Base-by-base conservation (phyloP, 768 basidiomycete species). In the Mycena capillaripes region DNA sequence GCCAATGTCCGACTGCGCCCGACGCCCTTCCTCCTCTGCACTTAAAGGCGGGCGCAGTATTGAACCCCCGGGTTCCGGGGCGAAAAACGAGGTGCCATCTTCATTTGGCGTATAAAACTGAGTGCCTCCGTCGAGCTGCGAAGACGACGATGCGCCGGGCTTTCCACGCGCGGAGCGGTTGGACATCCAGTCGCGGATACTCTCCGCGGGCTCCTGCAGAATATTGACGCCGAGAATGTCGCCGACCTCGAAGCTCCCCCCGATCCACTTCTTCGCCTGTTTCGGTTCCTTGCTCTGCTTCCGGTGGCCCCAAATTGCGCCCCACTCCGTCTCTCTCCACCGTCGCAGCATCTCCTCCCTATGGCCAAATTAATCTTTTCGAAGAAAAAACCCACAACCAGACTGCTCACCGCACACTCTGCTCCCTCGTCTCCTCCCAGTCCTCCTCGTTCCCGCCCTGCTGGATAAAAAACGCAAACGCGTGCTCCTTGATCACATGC, bases 201-300 rank as follows among this genome's bases (percentile, higher is more conserved):
- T 75, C 59, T 70, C 66, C 8, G 76, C 77, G 44, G 78, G 77
- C 53, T 83, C 83, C 52, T 87, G 82, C 58, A 92, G 82, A 36
- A 93, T 82, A 71, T 90, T 88, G 60, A 95, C 86, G 14, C 93
- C 95, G 42, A 95, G 83, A 71, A 96, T 86, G n/a, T 86, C 86
- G 3, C 95, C 95, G 42, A 96, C 85, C 76, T 94, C 92, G 72
- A 96, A 96, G 70, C 90, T 93, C 27, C 85, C 86, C 30, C 95
- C 93, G 32, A 93, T 86, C 93, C 93, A 95, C 25, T 81, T 84
- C 17, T 78, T 81, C 19, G 74, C 65, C 40, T 74, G 78, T 57
- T 74, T 77, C 38, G 72, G 72, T 25, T 76, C 72, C 59, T 81
- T 84, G 29, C 78, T 75, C 60, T 79, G 79, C 23, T 82, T 82